Conservation (phyloP, 768 basidiomycete species). For the Leucocoprinus birnbaumii region DNA sequence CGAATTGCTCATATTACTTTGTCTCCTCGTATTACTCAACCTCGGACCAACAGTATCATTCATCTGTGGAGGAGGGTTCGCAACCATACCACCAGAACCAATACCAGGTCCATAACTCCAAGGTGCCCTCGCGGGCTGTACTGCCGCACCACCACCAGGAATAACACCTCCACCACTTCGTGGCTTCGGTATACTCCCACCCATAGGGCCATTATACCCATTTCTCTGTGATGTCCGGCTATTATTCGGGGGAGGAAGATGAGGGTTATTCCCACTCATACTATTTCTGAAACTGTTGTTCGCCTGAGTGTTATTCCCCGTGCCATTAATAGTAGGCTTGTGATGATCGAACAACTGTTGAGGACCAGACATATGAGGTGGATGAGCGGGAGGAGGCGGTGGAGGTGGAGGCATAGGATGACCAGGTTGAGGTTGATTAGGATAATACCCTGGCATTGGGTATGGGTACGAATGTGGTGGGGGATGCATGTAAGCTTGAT, state of each 20-base stretch:
- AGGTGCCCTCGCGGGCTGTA: constrained; percentile 40
- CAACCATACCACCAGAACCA: constrained; percentile 41
- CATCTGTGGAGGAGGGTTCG: constrained; percentile 21
- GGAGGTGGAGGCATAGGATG: constrained; percentile 17
- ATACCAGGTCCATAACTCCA: constrained; percentile 74
- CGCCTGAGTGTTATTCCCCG: constrained; percentile 20
- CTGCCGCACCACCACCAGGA: constrained; percentile 20
- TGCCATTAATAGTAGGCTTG: constrained; percentile 14
- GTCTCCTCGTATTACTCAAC: constrained; percentile 52
- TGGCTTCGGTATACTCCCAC: constrained; percentile 30
- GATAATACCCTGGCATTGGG: constrained; percentile 17
- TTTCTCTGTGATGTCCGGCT: constrained; percentile 25
- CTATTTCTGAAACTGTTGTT: constrained; percentile 8
- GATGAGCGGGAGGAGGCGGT: constrained; percentile 16
- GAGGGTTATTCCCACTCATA: constrained; percentile 23
- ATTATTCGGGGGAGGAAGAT: constrained; percentile 24
- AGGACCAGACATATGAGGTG: constrained; percentile 2
- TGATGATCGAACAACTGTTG: constrained; percentile 3
- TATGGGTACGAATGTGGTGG: constrained; percentile 18
- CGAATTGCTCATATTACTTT: constrained; percentile 48
- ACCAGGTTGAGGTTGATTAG: constrained; percentile 15
- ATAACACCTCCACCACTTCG: constrained; percentile 16
- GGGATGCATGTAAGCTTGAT: constrained; percentile 16
- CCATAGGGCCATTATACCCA: constrained; percentile 13
- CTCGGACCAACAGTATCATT: constrained; percentile 65